Evolutionary conservation across 2,329 filamentous ascomycete genomes (phyloP), one percentile per base, ranked within the genome.

Genomic region (Trichoderma koningiopsis): DNA sequence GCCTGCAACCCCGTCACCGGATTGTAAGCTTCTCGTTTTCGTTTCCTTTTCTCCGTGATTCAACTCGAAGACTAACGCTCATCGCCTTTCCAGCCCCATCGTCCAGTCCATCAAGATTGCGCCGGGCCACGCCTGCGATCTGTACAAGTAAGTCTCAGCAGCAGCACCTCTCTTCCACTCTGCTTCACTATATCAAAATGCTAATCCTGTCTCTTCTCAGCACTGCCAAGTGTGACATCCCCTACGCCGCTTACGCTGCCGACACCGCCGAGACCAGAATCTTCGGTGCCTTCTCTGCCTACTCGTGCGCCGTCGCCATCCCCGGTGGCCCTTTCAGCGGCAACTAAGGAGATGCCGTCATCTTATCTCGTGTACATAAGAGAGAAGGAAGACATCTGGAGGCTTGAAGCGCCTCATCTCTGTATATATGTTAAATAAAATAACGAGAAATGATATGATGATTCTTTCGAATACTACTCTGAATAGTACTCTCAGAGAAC

Each of bases 61-160:
- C 11, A n/a, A 4, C 5, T 53, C 3, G 8, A 24, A 49, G 5
- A 49, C 52, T 64, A 43, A 64, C 49, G 7, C 5, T 22, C 3
- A 4, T 19, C 52, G n/a, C n/a, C 22, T 16, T 11, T 24, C 7
- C 29, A 64, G 61, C 35, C 61, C 61, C 29, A 29, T 22, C 22
- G 61, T 64, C 14, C 22, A 43, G 13, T 64, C 61, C 33, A 56
- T 64, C 61, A 40, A 64, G 61, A 31, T 64, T 7, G 14, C 16
- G 35, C 5, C 22, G 2, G 61, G 61, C 33, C 35, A 40, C 33
- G 49, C 49, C 19, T 37, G 33, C 31, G 49, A 43, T 35, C 35
- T 64, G 0, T 64, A 56, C 61, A 64, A 56, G 61, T 64, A 64
- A 64, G 61, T 52, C 11, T 22, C 8, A 10, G 11, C 47, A 40